Evolutionary conservation across 2,329 filamentous ascomycete species (phyloP), one percentile per base, ranked within the genome.

Genomic region (Blastomyces gilchristii): DNA sequence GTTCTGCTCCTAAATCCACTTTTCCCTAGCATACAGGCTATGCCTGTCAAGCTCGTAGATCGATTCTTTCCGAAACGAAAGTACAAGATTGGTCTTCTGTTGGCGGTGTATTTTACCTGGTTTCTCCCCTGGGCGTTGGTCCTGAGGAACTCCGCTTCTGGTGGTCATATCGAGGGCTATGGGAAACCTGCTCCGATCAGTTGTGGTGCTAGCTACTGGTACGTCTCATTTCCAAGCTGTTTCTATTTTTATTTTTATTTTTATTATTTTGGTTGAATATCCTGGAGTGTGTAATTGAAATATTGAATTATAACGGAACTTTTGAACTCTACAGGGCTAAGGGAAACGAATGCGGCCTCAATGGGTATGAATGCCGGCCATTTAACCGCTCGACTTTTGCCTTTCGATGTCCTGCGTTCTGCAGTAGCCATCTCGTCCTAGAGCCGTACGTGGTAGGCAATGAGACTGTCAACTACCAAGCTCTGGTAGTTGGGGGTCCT

Each of bases 351-450:
- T 84, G 82, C 68, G 82, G 82, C 11, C 67, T 83, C 3, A 81
- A 84, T 67, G 82, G 82, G 49, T 80, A 82, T 47, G 76, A 81
- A 62, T 85, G 82, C 68, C 78, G 81, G 43, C 82, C 82, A 0
- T 84, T 84, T 65, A 76, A 78, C 41, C 75, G 79, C 53, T 75
- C 78, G n/a, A 78, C 76, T 3, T 75, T 83, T 62, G 77, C 81
- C 11, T 85, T 85, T 69, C 77, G 80, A 63, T 85, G 82, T 68
- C 82, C 82, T n/a, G 79, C 82, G 34, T 79, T 80, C 64, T 85
- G 82, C 69, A 73, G 71, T 60, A 72, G 76, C 59, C 72, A 75
- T 5, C 75, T 79, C 63, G 71, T 83, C 41, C 70, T 82, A 25
- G 78, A 82, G 52, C 80, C 82, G 34, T 76, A 79, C 65, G 74